Evolutionary conservation across 106 monocot genomes (phyloP).

Genomic region (Narthecium ossifragum): DNA sequence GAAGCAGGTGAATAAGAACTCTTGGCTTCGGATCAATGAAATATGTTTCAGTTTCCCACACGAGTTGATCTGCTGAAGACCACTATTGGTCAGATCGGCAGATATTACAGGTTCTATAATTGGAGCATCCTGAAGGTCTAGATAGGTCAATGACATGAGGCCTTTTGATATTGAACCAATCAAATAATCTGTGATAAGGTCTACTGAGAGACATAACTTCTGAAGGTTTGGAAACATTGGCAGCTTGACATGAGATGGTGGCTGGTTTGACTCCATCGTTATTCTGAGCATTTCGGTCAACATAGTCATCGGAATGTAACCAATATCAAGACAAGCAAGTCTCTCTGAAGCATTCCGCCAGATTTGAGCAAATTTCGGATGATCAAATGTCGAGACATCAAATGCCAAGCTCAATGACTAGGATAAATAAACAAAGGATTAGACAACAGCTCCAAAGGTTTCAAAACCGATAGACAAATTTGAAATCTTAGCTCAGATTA

Average conservation of each 20-base stretch:
- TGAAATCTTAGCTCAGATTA: too few species aligned
- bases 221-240: slow-evolving; percentile 58
- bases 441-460: too few species aligned
- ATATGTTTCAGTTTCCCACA: slow-evolving; percentile 78
- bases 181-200: slow-evolving; percentile 70
- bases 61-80: slow-evolving; percentile 72
- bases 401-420: slow-evolving; percentile 73
- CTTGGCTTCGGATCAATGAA: slow-evolving; percentile 79
- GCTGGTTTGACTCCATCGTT: slow-evolving; percentile 15
- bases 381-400: slow-evolving; percentile 58
- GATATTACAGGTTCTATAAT: slow-evolving; percentile 42
- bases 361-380: slow-evolving; percentile 53
- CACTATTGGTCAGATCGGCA: slow-evolving; percentile 76
- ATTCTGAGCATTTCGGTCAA: slow-evolving; percentile 38
- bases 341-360: slow-evolving; percentile 59
- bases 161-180: slow-evolving; percentile 53
- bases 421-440: slow-evolving; percentile 7
- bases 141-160: slow-evolving; percentile 53
- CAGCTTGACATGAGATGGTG: slow-evolving; percentile 15
- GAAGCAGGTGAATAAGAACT: slow-evolving; percentile 72
- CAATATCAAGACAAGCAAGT: slow-evolving; percentile 68
- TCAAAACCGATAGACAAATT: too few species aligned
- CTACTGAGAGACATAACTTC: slow-evolving; percentile 75
- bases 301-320: slow-evolving; percentile 70
- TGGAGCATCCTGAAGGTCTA: slow-evolving; percentile 95